phyloP scores from a whole-genome alignment of 176 grass and related monocot genomes.

The Oryza punctata region DNA sequence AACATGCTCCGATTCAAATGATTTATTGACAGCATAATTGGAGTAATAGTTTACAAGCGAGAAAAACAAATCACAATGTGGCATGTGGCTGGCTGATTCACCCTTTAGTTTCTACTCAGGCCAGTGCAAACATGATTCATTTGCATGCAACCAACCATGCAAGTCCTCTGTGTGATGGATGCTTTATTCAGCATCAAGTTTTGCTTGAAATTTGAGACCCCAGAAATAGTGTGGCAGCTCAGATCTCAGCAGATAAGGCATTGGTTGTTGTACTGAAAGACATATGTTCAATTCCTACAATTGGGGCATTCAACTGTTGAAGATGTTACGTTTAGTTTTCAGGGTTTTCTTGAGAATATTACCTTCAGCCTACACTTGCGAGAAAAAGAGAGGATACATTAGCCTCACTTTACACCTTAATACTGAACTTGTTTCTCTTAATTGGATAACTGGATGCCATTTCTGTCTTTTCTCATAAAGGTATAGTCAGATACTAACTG shows the following conservation, averaged over 20 bases:
- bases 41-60: constrained; percentile 16
- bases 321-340: neutral
- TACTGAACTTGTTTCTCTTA: constrained; percentile 23
- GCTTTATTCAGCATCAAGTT: neutral
- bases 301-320: neutral
- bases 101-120: constrained; percentile 21
- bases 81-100: neutral
- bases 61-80: neutral
- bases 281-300: constrained; percentile 3
- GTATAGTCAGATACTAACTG: neutral
- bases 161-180: constrained; percentile 7
- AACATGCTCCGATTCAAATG: constrained; percentile 41
- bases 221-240: constrained; percentile 9
- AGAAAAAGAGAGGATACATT: neutral
- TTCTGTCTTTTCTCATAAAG: constrained; percentile 3
- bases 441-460: neutral
- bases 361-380: constrained; percentile 13
- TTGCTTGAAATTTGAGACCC: constrained; percentile 20
- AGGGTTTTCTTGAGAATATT: constrained; percentile 4
- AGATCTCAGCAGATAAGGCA: constrained; percentile 1
- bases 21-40: constrained; percentile 32
- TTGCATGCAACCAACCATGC: neutral
- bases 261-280: constrained; percentile 1
- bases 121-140: constrained; percentile 17
- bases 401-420: neutral